phyloP scores from a whole-genome alignment of 2,329 filamentous ascomycete species.

The Xylogone sp. region DNA sequence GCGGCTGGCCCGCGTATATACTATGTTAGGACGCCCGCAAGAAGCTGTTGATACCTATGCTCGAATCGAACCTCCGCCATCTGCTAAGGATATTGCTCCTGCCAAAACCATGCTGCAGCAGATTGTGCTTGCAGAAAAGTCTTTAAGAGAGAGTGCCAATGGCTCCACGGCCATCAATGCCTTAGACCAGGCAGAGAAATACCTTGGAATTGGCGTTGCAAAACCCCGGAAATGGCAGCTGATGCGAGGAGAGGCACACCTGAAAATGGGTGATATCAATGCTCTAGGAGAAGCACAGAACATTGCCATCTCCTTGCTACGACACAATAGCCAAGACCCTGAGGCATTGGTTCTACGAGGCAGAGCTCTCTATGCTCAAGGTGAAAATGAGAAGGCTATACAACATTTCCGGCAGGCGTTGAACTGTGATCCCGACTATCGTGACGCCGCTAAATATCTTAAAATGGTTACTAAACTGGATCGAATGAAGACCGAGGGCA shows the following conservation, averaged over 20 bases:
- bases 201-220: constrained; percentile 69
- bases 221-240: constrained; percentile 92
- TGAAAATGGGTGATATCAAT: constrained; percentile 90
- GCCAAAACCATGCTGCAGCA: constrained; percentile 83
- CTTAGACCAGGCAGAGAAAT: constrained; percentile 82
- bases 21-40: constrained; percentile 77
- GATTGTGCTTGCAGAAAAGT: constrained; percentile 74
- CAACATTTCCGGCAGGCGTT: constrained; percentile 89
- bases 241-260: constrained; percentile 84
- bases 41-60: constrained; percentile 82
- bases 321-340: constrained; percentile 85
- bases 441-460: constrained; percentile 82
- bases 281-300: constrained; percentile 88
- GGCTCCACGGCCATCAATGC: constrained; percentile 92
- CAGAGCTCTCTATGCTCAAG: constrained; percentile 81
- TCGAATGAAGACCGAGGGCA: constrained; percentile 91
- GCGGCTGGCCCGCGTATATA: constrained; percentile 85
- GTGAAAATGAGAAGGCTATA: constrained; percentile 92
- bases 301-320: constrained; percentile 81
- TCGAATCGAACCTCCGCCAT: constrained; percentile 74
- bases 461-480: constrained; percentile 89
- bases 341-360: constrained; percentile 90
- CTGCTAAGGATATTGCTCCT: constrained; percentile 79
- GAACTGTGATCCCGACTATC: constrained; percentile 87
- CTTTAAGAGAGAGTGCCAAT: constrained; percentile 68